These are phyloP conservation scores for Leavenworthia alabamica DNA, from an alignment of 345 rosid species.

Conservation along the genomic window DNA sequence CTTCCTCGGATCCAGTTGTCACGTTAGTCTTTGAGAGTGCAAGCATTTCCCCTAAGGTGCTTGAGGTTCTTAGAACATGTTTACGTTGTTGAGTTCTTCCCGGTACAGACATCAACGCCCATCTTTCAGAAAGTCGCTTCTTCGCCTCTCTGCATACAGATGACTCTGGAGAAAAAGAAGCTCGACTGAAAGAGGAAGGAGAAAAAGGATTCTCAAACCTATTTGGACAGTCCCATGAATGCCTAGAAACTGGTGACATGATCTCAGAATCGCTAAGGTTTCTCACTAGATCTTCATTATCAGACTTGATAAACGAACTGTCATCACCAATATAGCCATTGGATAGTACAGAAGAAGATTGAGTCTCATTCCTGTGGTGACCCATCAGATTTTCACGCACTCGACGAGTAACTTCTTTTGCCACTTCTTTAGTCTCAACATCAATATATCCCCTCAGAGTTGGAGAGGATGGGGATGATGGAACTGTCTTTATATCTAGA, in stretches of 20 bases:
- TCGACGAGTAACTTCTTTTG: slow-evolving; percentile 48
- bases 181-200: slow-evolving; percentile 64
- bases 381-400: slow-evolving; percentile 48
- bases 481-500: slow-evolving; percentile 42
- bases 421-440: slow-evolving; percentile 59
- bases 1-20: slow-evolving; percentile 37
- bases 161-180: slow-evolving; percentile 84
- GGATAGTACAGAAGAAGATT: slow-evolving; percentile 72
- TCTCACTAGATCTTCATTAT: slow-evolving; percentile 49
- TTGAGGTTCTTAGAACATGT: slow-evolving; percentile 54
- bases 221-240: slow-evolving; percentile 86
- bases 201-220: slow-evolving; percentile 68
- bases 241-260: slow-evolving; percentile 67
- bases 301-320: slow-evolving; percentile 79
- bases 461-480: slow-evolving; percentile 49
- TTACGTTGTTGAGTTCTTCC: slow-evolving; percentile 52
- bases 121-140: slow-evolving; percentile 75
- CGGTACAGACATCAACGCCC: slow-evolving; percentile 80
- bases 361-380: slow-evolving; percentile 67
- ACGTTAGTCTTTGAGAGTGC: slow-evolving; percentile 71
- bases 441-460: slow-evolving; percentile 37
- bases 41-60: slow-evolving; percentile 98
- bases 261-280: slow-evolving; percentile 83
- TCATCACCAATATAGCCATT: slow-evolving; percentile 81
- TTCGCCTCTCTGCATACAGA: slow-evolving; percentile 56